phyloP scores from a whole-genome alignment of 164 flowering plant genomes.

The Stephania cephalantha region DNA sequence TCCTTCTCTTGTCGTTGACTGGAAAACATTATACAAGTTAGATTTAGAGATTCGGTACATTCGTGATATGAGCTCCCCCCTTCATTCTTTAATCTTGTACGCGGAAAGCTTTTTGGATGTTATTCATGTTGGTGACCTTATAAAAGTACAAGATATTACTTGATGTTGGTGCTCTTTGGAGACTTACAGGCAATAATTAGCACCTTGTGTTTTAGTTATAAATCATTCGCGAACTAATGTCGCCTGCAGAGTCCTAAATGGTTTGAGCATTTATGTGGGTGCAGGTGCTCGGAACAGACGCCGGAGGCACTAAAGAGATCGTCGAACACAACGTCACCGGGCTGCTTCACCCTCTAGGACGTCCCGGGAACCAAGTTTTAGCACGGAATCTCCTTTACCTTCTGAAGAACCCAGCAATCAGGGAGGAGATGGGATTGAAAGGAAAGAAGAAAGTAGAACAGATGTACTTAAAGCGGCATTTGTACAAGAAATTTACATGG shows the following conservation, averaged over 20 bases:
- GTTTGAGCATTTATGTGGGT: conserved; percentile 1
- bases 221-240: neutral
- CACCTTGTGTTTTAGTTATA: too few species aligned
- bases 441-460: conserved; percentile 75
- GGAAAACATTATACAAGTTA: neutral
- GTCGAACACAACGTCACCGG: conserved; percentile 86
- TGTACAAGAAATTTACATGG: conserved; percentile 63
- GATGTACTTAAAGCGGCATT: conserved; percentile 79
- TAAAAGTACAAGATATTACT: neutral
- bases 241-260: neutral
- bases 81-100: neutral
- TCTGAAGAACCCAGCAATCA: conserved; percentile 53
- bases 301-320: conserved; percentile 91
- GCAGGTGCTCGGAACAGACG: conserved; percentile 96
- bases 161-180: neutral
- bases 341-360: conserved; percentile 83
- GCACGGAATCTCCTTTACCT: conserved; percentile 56
- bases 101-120: neutral
- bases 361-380: conserved; percentile 51
- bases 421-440: conserved; percentile 60
- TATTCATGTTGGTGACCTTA: neutral
- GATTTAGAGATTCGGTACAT: neutral
- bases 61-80: neutral
- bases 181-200: neutral
- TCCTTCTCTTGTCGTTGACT: conserved; percentile 2